Base-by-base conservation (phyloP, 371 early-diverging fungal species). In the Nosema muscidifuracis region DNA sequence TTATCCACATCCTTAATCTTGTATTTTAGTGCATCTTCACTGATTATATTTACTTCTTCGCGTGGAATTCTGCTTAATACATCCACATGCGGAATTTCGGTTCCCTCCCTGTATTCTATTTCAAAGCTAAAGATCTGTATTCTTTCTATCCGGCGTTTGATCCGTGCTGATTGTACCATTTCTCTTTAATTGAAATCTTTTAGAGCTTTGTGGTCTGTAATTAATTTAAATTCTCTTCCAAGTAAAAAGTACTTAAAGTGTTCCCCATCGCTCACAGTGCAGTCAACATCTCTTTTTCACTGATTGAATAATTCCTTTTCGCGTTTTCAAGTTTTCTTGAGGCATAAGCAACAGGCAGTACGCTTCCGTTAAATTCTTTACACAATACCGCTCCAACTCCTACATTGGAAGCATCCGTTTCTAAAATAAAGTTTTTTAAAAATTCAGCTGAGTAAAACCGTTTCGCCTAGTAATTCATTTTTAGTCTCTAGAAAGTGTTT, bases 201-300 rank as follows among this genome's bases (percentile, higher is more conserved):
- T 67, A 79, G 12, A n/a, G 79, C 77, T 65, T 69, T 73, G 33
- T 79, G 79, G 43, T 79, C 79, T 9, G 77, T 77, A n/a, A 18
- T 64, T 15, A 79, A 1, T 47, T 26, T 36, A 64, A 76, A 79
- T 47, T 47, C 55, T 33, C 56, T 66, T 56, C 73, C 77, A 40
- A 7, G 61, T 31, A 79, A 33, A 1, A 65, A 1, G 36, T 67
- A 64, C 33, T 65, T 58, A 60, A 77, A 67, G 30, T 71, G 43
- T 20, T 79, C n/a, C n/a, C 56, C 13, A 72, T 63, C 58, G 42
- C 70, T 20, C 30, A 66, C 2, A 28, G 13, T 18, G 66, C 51
- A 7, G 77, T 77, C 22, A 71, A 42, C 31, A 73, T 38, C 28
- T 77, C 77, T 67, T n/a, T 67, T 47, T 79, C 79, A 47, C 68